phyloP scores from a whole-genome alignment of 768 basidiomycete genomes.

The Sutorius australiensis region DNA sequence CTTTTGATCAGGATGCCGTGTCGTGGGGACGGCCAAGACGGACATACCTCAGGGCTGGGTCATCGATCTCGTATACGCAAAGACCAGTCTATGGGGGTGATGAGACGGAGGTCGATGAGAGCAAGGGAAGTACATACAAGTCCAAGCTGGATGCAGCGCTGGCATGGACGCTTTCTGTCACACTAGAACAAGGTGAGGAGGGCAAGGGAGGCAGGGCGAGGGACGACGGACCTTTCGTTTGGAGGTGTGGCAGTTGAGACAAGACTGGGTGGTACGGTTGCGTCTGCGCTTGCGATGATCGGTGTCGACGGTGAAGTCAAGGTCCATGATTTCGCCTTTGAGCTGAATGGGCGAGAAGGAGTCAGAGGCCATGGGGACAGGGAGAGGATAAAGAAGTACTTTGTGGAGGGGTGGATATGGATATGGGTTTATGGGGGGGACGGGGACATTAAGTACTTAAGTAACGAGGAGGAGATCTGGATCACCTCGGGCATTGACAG shows the following conservation, averaged over 20 bases:
- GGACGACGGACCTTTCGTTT: slow-evolving; percentile 72
- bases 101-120: slow-evolving; percentile 2
- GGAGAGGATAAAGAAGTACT: slow-evolving; percentile 33
- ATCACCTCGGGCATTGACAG: slow-evolving; percentile 41
- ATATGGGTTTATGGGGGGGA: slow-evolving; percentile 37
- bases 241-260: slow-evolving; percentile 87
- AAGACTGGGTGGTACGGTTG: slow-evolving; percentile 88
- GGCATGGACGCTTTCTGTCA: slow-evolving; percentile 88
- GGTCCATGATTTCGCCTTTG: slow-evolving; percentile 75
- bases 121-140: slow-evolving; percentile 46
- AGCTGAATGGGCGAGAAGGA: slow-evolving; percentile 54
- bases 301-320: slow-evolving; percentile 68
- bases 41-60: slow-evolving; percentile 70
- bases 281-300: slow-evolving; percentile 81
- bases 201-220: not conserved
- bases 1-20: not conserved
- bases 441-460: slow-evolving; percentile 59
- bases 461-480: slow-evolving; percentile 38
- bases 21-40: not conserved
- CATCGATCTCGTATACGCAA: slow-evolving; percentile 93
- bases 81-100: slow-evolving; percentile 66
- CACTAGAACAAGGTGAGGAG: slow-evolving; percentile 43
- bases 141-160: slow-evolving; percentile 85
- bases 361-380: slow-evolving; percentile 49
- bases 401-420: slow-evolving; percentile 50